A percentile compares a stretch with the other conserved stretches of the same genome.
phyloP scores from a whole-genome alignment of 1,284 basidiomycete species.

The Coniophora puteana region DNA sequence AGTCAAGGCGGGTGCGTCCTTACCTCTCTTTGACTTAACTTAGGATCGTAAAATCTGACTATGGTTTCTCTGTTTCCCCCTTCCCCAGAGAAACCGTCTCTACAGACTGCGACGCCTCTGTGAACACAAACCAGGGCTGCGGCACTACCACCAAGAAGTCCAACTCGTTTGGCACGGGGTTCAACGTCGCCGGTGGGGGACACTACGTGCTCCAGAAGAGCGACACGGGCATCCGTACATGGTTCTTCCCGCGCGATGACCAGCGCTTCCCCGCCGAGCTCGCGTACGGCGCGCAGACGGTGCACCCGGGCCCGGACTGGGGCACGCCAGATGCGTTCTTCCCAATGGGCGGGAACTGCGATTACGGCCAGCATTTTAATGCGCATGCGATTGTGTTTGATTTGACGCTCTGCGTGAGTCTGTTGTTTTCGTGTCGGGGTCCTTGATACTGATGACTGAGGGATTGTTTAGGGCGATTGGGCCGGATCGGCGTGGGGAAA shows the following conservation, averaged over 20 bases:
- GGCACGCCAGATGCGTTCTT: constrained; percentile 46
- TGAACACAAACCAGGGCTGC: constrained; percentile 61
- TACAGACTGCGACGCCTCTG: constrained; percentile 45
- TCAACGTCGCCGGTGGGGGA: constrained; percentile 51
- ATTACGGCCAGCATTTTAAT: constrained; percentile 42
- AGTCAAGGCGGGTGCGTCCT: constrained; percentile 40
- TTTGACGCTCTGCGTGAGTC: constrained; percentile 48
- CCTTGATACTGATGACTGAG: constrained; percentile 1
- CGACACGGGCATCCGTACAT: constrained; percentile 41
- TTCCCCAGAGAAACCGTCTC: constrained; percentile 29
- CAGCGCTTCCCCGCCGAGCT: constrained; percentile 33
- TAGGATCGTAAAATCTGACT: neutral
- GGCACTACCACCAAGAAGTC: constrained; percentile 42
- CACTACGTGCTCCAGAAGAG: constrained; percentile 42
- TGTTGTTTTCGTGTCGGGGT: neutral
- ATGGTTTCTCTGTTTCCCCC: neutral
- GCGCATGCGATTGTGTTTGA: constrained; percentile 50
- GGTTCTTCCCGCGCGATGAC: constrained; percentile 50
- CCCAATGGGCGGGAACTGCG: constrained; percentile 36
- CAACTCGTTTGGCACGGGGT: constrained; percentile 45
- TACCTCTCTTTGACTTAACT: neutral
- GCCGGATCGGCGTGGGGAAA: constrained; percentile 34
- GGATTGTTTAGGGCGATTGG: constrained; percentile 44
- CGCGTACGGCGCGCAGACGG: constrained; percentile 15
- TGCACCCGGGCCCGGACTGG: constrained; percentile 36